Evolutionary conservation across 164 flowering plant genomes (phyloP).

Genomic region (Amborella trichopoda): DNA sequence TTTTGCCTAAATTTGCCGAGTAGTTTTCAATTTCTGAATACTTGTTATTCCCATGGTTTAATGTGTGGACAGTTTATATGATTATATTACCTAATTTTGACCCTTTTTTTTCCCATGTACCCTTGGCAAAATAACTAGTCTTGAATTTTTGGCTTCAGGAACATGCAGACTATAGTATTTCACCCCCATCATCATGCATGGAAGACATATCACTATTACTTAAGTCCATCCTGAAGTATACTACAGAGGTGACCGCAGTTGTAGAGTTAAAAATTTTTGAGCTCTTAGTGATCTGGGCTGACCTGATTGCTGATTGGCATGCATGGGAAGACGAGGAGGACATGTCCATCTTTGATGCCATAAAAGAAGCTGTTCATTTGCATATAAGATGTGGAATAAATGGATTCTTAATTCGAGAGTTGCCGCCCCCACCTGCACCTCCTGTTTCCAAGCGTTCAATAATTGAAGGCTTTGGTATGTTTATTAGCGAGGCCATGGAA

Average conservation of each 20-base stretch:
- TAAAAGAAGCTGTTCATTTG: too few species aligned
- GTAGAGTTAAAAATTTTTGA: slow-evolving; percentile 42
- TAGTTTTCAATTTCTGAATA: too few species aligned
- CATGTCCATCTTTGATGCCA: too few species aligned
- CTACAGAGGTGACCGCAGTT: slow-evolving; percentile 18
- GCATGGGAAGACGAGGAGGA: slow-evolving; percentile 81
- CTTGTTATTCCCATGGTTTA: too few species aligned
- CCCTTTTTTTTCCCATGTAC: too few species aligned
- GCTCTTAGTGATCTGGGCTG: slow-evolving; percentile 50
- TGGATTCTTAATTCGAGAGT: neutral
- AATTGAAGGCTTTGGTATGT: too few species aligned
- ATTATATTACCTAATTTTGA: too few species aligned
- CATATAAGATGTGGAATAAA: neutral
- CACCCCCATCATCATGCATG: slow-evolving; percentile 39
- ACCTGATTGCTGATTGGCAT: slow-evolving; percentile 67
- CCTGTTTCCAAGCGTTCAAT: too few species aligned
- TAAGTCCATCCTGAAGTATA: slow-evolving; percentile 30
- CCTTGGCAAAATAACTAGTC: neutral
- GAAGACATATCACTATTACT: slow-evolving; percentile 54
- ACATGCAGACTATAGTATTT: slow-evolving; percentile 13
- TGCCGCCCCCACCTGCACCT: too few species aligned
- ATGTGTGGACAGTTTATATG: too few species aligned
- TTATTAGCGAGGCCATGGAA: neutral
- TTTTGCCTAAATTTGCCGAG: neutral
- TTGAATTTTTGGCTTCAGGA: slow-evolving; percentile 29